Evolutionary conservation across 1,139 yeast species (phyloP), one percentile per base, ranked within the genome.

Genomic region (Taphrina wiesneri): DNA sequence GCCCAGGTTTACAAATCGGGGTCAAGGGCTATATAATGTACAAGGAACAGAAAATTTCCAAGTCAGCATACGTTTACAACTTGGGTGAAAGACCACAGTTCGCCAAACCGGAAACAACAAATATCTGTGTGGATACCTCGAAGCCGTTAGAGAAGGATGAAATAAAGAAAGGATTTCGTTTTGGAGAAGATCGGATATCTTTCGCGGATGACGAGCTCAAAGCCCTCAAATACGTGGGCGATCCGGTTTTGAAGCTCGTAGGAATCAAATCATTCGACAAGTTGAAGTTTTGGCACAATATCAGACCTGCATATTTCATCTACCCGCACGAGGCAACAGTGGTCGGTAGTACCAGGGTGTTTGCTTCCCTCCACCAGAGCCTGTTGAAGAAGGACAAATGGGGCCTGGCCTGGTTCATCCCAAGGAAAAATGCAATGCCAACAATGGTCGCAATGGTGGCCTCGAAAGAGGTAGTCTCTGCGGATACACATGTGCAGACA

Each of bases 361-460:
- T 91, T 73, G 80, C 88, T 0, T 82, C 92, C 0, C 77, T 93
- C 7, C 88, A 85, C 73, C 85, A 83, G 63, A 81, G 87, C 1
- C 78, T 95, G 76, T 73, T 78, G 2, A 79, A 79, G 62, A 78
- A 82, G 61, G 72, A 70, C 2, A 83, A 83, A 72, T 85, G 82
- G 71, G 95, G 89, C 0, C 76, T 93, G 9, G 82, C 88, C 1
- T 89, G 91, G 85, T 92, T 96, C 0, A 83, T 86, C 71, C 72
- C 81, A 5, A 82, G 86, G 68, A 77, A 75, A 59, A 80, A 80
- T 69, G 77, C 90, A 0, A 75, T 81, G 61, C 95, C 97, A 0
- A 71, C 79, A 2, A 71, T 89, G 57, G 87, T 81, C 71, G 83
- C 87, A 0, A 72, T 69, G 56, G 57, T 70, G 15, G 69, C 73